phyloP scores from a whole-genome alignment of 2,329 filamentous ascomycete genomes.

The Penicillium sp. region DNA sequence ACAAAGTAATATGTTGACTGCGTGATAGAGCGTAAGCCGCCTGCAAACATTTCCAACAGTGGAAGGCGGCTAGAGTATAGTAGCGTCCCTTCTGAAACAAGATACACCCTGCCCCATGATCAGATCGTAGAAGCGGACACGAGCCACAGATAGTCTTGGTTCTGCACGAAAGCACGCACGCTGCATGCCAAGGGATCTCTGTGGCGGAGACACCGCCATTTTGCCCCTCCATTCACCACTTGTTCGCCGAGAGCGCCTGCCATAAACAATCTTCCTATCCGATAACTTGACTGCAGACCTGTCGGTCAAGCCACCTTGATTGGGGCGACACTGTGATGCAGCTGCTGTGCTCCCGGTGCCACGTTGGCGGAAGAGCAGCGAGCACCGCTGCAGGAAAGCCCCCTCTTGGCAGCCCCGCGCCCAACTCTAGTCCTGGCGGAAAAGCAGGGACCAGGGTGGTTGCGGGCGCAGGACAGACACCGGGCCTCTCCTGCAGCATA shows the following conservation, averaged over 20 bases:
- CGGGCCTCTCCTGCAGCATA: neutral
- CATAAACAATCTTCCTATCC: neutral
- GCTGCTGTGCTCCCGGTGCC: constrained; percentile 15
- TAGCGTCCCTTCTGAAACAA: neutral
- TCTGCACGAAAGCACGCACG: constrained; percentile 16
- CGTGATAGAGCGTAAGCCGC: neutral
- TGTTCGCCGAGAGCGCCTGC: neutral
- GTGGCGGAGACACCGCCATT: constrained; percentile 23
- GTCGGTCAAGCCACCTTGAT: constrained; percentile 10
- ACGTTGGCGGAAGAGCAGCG: constrained; percentile 13
- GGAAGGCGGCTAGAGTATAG: neutral
- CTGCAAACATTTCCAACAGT: neutral
- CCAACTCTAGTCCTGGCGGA: constrained; percentile 6
- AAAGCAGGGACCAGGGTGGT: constrained; percentile 4
- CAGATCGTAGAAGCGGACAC: constrained; percentile 6
- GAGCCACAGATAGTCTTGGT: constrained; percentile 18
- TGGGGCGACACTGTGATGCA: constrained; percentile 9
- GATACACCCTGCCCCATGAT: neutral
- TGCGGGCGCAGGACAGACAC: constrained; percentile 7
- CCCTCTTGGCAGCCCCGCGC: constrained; percentile 15
- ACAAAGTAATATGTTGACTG: neutral
- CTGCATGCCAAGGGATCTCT: constrained; percentile 18
- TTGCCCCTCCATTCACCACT: constrained; percentile 13
- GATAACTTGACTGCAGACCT: constrained; percentile 1
- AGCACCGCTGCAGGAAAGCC: constrained; percentile 6